Evolutionary conservation across 1,139 yeast species (phyloP).

Genomic region (Kodamaea suecica): DNA sequence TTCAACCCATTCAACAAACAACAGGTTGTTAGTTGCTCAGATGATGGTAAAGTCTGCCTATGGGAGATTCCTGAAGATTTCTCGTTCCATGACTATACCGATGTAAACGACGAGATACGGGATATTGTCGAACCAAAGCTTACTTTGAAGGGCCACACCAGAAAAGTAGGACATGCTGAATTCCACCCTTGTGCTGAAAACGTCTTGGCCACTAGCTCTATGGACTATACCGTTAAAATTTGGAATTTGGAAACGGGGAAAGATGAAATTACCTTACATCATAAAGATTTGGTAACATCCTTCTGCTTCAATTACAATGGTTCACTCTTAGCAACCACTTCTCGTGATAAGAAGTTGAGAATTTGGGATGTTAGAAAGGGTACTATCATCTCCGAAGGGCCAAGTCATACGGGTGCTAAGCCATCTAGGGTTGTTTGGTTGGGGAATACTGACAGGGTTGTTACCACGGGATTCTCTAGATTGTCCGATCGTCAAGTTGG

Average conservation of each 20-base stretch:
- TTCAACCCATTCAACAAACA: constrained; percentile 85
- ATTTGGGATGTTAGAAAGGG: constrained; percentile 88
- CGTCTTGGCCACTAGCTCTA: constrained; percentile 83
- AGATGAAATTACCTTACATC: constrained; percentile 69
- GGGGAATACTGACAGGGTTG: constrained; percentile 78
- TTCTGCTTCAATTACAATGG: constrained; percentile 91
- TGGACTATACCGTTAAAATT: constrained; percentile 84
- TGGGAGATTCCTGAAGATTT: constrained; percentile 87
- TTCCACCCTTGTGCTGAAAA: constrained; percentile 88
- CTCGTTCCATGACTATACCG: constrained; percentile 59
- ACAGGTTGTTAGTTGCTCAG: constrained; percentile 80
- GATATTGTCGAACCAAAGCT: constrained; percentile 69
- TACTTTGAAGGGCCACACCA: constrained; percentile 75
- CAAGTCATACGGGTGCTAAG: constrained; percentile 91
- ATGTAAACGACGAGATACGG: constrained; percentile 59
- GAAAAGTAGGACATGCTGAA: constrained; percentile 91
- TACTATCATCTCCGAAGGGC: constrained; percentile 73
- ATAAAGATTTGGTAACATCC: constrained; percentile 85
- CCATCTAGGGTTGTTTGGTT: constrained; percentile 86
- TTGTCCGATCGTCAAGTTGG: constrained; percentile 94
- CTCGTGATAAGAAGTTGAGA: constrained; percentile 87
- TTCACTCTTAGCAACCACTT: constrained; percentile 77
- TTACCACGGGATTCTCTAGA: constrained; percentile 94
- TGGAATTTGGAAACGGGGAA: constrained; percentile 85
- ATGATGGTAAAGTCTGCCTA: constrained; percentile 82